A percentile compares a stretch with the other conserved stretches of the same genome.
phyloP scores from a whole-genome alignment of 352 stramenopile species.

The Globisporangium middletonii region DNA sequence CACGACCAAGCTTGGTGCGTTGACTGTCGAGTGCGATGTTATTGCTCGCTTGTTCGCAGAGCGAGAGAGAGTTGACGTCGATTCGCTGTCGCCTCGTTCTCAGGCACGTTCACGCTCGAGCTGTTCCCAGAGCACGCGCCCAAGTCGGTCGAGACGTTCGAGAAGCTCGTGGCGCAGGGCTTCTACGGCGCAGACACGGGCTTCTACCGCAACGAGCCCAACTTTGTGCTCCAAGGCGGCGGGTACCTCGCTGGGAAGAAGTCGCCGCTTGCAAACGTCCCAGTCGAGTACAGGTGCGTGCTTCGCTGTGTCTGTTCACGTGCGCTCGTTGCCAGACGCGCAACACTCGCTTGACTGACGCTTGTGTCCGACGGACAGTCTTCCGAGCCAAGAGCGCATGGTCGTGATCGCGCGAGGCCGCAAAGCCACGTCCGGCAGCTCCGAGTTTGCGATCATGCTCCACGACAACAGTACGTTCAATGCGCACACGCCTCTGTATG shows the following conservation, averaged over 20 bases:
- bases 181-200: slow-evolving; percentile 71
- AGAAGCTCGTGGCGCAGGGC: slow-evolving; percentile 49
- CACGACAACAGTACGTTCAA: slow-evolving; percentile 63
- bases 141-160: slow-evolving; percentile 65
- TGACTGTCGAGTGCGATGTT: no score
- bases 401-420: slow-evolving; percentile 71
- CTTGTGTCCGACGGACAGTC: slow-evolving; percentile 19
- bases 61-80: no score
- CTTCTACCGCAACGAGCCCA: slow-evolving; percentile 83
- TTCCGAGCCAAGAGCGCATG: slow-evolving; percentile 74
- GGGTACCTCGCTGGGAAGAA: slow-evolving; percentile 66
- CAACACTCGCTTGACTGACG: neutral
- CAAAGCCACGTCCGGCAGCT: slow-evolving; percentile 62
- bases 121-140: slow-evolving; percentile 75
- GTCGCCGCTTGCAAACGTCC: slow-evolving; percentile 66
- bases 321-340: no score
- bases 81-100: neutral
- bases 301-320: no score
- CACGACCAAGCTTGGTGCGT: slow-evolving; percentile 63
- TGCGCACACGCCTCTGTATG: neutral
- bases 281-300: slow-evolving; percentile 67
- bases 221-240: slow-evolving; percentile 74
- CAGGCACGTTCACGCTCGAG: slow-evolving; percentile 69
- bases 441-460: slow-evolving; percentile 85
- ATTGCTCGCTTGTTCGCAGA: neutral